phyloP scores from a whole-genome alignment of 2,329 filamentous ascomycete species.

The Stenocarpella maydis region DNA sequence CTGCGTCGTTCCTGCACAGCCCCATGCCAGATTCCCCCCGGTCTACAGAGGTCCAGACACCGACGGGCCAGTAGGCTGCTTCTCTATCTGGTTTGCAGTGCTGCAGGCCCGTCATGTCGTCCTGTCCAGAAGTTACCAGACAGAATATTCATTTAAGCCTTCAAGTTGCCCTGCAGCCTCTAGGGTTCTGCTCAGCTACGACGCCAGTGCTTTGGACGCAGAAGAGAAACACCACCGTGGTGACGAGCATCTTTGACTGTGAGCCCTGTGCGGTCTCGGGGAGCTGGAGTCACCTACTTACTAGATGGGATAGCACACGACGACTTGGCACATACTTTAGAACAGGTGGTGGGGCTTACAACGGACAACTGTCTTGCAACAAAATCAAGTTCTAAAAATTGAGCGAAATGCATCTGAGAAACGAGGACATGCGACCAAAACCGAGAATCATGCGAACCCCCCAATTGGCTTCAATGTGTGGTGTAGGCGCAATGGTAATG shows the following conservation, averaged over 20 bases:
- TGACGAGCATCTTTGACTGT: not conserved
- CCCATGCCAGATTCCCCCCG: slow-evolving; percentile 10
- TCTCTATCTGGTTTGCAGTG: not conserved
- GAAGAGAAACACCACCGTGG: too few species aligned
- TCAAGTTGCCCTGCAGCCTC: too few species aligned
- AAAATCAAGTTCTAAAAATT: not conserved
- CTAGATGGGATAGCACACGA: not conserved
- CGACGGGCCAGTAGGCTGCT: slow-evolving; percentile 1
- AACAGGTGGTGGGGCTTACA: too few species aligned
- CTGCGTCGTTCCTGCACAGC: slow-evolving; percentile 17
- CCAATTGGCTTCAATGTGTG: not conserved
- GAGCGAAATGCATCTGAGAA: not conserved
- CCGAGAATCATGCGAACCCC: not conserved
- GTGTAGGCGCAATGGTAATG: too few species aligned
- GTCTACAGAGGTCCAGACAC: not conserved
- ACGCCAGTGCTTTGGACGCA: not conserved
- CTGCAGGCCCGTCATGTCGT: too few species aligned
- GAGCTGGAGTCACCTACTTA: not conserved
- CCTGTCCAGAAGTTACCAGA: not conserved
- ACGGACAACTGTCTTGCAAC: too few species aligned
- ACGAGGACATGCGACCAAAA: not conserved
- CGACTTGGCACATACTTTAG: too few species aligned
- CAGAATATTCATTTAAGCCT: not conserved
- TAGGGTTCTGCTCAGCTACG: not conserved
- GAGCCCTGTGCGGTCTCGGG: not conserved